Percentiles rank a stretch among this genome's conserved stretches.
Evolutionary conservation across 2,329 filamentous ascomycete species (phyloP).

Genomic region (Hyphodiscus sp.): DNA sequence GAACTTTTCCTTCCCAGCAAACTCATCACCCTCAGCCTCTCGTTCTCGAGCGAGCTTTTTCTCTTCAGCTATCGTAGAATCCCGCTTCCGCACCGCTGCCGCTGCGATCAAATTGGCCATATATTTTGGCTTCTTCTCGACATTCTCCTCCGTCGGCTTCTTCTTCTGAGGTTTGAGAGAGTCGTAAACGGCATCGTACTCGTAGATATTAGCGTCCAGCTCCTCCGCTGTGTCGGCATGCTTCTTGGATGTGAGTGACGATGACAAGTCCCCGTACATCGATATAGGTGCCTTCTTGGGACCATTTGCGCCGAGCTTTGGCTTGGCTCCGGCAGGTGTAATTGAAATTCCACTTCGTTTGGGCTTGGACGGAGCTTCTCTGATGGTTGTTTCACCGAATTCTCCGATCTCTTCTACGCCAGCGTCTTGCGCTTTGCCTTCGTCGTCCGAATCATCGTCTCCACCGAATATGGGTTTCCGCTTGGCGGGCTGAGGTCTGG

Average conservation of each 20-base stretch:
- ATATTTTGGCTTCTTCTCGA: constrained; percentile 66
- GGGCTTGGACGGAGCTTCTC: constrained; percentile 28
- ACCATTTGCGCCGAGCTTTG: constrained; percentile 22
- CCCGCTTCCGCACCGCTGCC: constrained; percentile 70
- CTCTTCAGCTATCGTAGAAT: constrained; percentile 72
- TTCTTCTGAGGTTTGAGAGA: constrained; percentile 62
- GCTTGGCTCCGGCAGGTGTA: constrained; percentile 26
- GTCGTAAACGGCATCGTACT: constrained; percentile 80
- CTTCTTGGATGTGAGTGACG: constrained; percentile 54
- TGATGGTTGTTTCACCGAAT: constrained; percentile 43
- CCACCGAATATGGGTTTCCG: constrained; percentile 54
- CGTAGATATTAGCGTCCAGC: constrained; percentile 70
- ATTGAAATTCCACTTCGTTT: constrained; percentile 28
- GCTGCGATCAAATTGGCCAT: constrained; percentile 69
- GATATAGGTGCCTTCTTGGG: constrained; percentile 37
- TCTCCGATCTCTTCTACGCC: constrained; percentile 54
- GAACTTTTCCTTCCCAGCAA: constrained; percentile 77
- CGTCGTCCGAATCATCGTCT: constrained; percentile 51
- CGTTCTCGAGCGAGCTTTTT: constrained; percentile 72
- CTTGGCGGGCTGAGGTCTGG: constrained; percentile 44
- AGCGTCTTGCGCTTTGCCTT: constrained; percentile 31
- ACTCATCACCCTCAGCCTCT: constrained; percentile 75
- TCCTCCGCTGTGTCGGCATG: constrained; percentile 59
- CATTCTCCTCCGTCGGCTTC: constrained; percentile 45
- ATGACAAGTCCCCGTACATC: constrained; percentile 61